phyloP scores from a whole-genome alignment of 2,329 filamentous ascomycete species.

The Sporothrix variecibatus region DNA sequence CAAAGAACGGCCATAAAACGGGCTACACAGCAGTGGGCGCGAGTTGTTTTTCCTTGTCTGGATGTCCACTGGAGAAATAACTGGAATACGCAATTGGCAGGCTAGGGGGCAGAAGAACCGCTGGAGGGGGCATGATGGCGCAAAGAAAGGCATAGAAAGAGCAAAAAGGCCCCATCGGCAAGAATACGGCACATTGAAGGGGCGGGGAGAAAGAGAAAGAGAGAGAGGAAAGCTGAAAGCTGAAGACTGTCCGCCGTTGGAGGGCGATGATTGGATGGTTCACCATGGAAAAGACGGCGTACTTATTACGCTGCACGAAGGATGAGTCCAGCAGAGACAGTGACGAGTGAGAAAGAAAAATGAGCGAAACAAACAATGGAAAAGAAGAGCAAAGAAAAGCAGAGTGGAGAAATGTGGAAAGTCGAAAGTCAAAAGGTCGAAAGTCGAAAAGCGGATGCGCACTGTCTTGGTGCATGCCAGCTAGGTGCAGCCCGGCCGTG shows the following conservation, averaged over 20 bases:
- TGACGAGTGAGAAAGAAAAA: neutral
- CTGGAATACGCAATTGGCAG: neutral
- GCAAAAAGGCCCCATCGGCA: neutral
- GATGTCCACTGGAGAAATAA: neutral
- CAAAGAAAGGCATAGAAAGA: neutral
- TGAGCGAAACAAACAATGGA: neutral
- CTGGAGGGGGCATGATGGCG: neutral
- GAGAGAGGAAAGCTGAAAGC: neutral
- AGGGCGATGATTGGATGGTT: neutral
- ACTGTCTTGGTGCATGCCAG: conserved; percentile 15
- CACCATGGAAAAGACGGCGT: conserved; percentile 7
- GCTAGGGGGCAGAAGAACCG: conserved; percentile 10
- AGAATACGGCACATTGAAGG: neutral
- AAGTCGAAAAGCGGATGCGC: neutral
- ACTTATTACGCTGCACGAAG: neutral
- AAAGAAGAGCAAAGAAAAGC: neutral
- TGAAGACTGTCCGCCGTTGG: neutral
- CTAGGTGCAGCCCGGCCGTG: neutral
- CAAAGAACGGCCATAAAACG: neutral
- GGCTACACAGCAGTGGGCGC: neutral
- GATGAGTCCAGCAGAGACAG: neutral
- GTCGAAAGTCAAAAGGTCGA: neutral
- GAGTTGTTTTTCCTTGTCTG: neutral
- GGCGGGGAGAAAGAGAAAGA: neutral
- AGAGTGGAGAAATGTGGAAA: neutral